A percentile compares a stretch with the other conserved stretches of the same genome.
Evolutionary conservation across 306 rosid species (phyloP).

Genomic region (Cucumis sativus): DNA sequence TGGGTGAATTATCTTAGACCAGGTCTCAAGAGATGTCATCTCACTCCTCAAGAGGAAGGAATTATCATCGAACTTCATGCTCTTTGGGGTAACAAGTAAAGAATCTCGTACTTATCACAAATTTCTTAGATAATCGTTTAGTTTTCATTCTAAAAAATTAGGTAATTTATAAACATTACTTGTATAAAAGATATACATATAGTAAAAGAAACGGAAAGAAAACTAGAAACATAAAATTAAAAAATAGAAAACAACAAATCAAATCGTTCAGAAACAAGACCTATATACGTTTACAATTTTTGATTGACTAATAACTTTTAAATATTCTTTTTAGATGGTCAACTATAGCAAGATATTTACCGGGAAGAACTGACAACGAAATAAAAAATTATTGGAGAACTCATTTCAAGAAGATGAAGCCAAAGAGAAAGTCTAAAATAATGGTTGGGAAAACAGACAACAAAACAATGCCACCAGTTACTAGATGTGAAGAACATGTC

Average conservation of each 20-base stretch:
- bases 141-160: too few relatives aligned
- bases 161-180: too few relatives aligned
- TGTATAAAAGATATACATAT: too few relatives aligned
- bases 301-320: too few relatives aligned
- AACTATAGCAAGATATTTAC: slow-evolving; percentile 59
- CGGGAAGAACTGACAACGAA: slow-evolving; percentile 75
- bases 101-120: background rate
- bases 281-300: too few relatives aligned
- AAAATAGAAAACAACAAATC: too few relatives aligned
- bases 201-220: too few relatives aligned
- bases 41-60: slow-evolving; percentile 54
- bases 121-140: too few relatives aligned
- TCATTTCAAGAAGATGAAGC: slow-evolving; percentile 29
- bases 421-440: slow-evolving; percentile 9
- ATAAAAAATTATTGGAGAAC: slow-evolving; percentile 77
- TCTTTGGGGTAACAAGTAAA: slow-evolving; percentile 62
- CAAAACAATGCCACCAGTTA: background rate
- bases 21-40: slow-evolving; percentile 54
- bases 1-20: slow-evolving; percentile 81
- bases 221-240: too few relatives aligned
- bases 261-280: too few relatives aligned
- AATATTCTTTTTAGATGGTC: slow-evolving; percentile 42
- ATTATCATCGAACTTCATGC: slow-evolving; percentile 54
- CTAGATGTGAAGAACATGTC: background rate
- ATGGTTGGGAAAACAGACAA: background rate